Evolutionary conservation across 768 basidiomycete species (phyloP).

Genomic region (Tephrocybe rancida): DNA sequence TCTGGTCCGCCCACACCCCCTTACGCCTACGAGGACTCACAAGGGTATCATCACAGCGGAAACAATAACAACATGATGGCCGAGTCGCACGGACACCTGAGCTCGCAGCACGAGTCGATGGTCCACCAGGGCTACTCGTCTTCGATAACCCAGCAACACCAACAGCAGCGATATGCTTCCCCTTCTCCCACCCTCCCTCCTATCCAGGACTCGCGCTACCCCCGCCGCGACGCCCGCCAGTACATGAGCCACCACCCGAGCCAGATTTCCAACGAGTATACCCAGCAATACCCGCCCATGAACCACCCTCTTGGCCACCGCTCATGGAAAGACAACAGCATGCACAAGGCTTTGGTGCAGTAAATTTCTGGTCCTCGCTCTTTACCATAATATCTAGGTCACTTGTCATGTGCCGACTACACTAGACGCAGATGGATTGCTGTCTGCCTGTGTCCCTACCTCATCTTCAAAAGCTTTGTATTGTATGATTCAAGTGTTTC

Average conservation of each 20-base stretch:
- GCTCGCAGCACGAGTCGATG: slow-evolving; percentile 22
- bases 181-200: slow-evolving; percentile 61
- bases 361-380: slow-evolving; percentile 24
- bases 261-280: slow-evolving; percentile 35
- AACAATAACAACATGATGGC: slow-evolving; percentile 23
- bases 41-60: slow-evolving; percentile 36
- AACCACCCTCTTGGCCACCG: slow-evolving; percentile 34
- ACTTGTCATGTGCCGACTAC: not conserved
- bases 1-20: slow-evolving; percentile 48
- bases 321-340: slow-evolving; percentile 48
- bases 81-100: slow-evolving; percentile 31
- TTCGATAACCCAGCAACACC: slow-evolving; percentile 18
- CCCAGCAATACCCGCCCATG: slow-evolving; percentile 41
- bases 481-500: not conserved
- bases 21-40: slow-evolving; percentile 50
- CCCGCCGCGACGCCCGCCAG: slow-evolving; percentile 27
- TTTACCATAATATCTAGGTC: not conserved
- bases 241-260: slow-evolving; percentile 8
- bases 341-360: slow-evolving; percentile 44
- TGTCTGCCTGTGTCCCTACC: not conserved
- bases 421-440: not conserved
- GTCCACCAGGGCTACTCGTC: slow-evolving; percentile 24
- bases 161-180: slow-evolving; percentile 42
- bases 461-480: slow-evolving; percentile 3
- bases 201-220: slow-evolving; percentile 45